These are phyloP conservation scores for Neofusicoccum kwambonambiense DNA, from an alignment of 2,329 filamentous ascomycete species.

Conservation along the genomic window DNA sequence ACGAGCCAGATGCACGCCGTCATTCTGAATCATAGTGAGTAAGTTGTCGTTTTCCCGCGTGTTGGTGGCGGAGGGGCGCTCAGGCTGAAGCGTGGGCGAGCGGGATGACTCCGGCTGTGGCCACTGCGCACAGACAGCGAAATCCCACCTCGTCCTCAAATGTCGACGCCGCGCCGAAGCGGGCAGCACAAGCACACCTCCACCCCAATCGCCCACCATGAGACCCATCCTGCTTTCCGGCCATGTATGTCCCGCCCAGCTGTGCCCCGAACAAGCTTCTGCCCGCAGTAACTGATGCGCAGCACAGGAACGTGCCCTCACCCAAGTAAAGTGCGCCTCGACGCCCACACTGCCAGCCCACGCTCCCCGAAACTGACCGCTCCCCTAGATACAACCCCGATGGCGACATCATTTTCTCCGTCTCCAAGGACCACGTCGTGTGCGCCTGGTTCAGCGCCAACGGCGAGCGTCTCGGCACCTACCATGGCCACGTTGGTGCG, in stretches of 20 bases:
- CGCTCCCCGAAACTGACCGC: not conserved
- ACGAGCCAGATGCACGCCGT: not conserved
- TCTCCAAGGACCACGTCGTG: constrained; percentile 93
- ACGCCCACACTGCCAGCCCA: not conserved
- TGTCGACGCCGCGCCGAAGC: constrained; percentile 13
- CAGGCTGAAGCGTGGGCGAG: not conserved
- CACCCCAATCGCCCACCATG: constrained; percentile 55
- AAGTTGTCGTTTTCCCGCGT: not conserved
- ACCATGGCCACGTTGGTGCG: constrained; percentile 94
- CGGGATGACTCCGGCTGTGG: constrained; percentile 9
- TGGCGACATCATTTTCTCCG: constrained; percentile 95
- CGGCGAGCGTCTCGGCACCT: constrained; percentile 94
- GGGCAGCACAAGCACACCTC: constrained; percentile 10
- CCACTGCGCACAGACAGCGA: constrained; percentile 13
- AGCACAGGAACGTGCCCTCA: constrained; percentile 79
- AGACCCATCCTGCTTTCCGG: constrained; percentile 94
- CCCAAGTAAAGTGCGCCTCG: constrained; percentile 76
- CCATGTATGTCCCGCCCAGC: constrained; percentile 59
- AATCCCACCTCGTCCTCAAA: constrained; percentile 14
- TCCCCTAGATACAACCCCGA: constrained; percentile 55
- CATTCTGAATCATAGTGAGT: not conserved
- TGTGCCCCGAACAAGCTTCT: not conserved
- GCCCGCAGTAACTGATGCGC: constrained; percentile 27
- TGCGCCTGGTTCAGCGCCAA: constrained; percentile 98
- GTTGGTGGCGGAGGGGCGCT: not conserved